These are phyloP conservation scores for Cenococcum geophilum DNA, from an alignment of 495 filamentous ascomycete genomes.

Conservation along the genomic window DNA sequence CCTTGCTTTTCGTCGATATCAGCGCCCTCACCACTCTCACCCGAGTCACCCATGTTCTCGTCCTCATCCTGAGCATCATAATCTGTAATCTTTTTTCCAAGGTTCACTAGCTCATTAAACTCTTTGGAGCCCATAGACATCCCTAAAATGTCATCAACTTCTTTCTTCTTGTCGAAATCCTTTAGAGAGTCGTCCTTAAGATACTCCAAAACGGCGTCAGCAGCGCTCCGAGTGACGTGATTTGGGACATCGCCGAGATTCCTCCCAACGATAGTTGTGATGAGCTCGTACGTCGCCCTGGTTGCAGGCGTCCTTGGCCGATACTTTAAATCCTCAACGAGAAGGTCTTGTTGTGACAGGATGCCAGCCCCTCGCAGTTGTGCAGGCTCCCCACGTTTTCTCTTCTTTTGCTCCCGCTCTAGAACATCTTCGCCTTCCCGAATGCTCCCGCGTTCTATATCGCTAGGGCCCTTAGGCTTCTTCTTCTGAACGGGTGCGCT, in stretches of 20 bases:
- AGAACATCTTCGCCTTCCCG: conserved; percentile 83
- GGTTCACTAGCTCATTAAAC: conserved; percentile 93
- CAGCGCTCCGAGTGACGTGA: conserved; percentile 88
- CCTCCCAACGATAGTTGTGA: conserved; percentile 80
- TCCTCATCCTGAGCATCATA: conserved; percentile 97
- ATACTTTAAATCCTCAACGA: conserved; percentile 81
- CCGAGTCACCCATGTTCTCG: conserved; percentile 67
- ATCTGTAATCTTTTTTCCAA: conserved; percentile 98
- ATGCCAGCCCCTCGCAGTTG: conserved; percentile 73
- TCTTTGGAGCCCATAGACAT: conserved; percentile 76
- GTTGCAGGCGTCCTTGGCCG: conserved; percentile 88
- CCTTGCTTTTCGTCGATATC: conserved; percentile 91
- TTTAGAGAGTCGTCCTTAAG: conserved; percentile 95
- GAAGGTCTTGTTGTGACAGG: conserved; percentile 74
- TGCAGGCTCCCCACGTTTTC: conserved; percentile 66
- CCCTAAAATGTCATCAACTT: conserved; percentile 88
- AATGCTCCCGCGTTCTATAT: conserved; percentile 70
- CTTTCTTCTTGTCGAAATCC: conserved; percentile 97
- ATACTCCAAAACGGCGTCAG: conserved; percentile 83
- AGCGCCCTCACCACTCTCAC: conserved; percentile 52
- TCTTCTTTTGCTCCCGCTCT: conserved; percentile 79
- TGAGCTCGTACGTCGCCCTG: conserved; percentile 90
- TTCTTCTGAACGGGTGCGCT: conserved; percentile 73
- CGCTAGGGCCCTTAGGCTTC: conserved; percentile 56
- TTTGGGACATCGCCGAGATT: conserved; percentile 90